Evolutionary conservation across 768 basidiomycete genomes (phyloP).

Genomic region (Leccinum ochraceum): DNA sequence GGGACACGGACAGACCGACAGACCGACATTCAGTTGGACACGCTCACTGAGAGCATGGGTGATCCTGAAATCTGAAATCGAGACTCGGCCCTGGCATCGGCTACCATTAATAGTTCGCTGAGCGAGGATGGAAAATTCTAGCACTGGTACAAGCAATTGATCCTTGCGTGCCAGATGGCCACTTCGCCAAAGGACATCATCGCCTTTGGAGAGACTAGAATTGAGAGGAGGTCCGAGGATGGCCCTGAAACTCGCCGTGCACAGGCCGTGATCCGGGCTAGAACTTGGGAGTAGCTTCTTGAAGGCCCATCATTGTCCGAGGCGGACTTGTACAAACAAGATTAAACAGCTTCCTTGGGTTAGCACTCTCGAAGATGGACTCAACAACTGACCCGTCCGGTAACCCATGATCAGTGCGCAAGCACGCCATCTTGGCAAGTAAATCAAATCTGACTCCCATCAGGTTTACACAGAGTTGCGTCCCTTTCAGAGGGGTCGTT

Average conservation of each 20-base stretch:
- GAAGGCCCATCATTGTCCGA: not conserved
- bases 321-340: slow-evolving; percentile 7
- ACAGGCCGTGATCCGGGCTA: slow-evolving; percentile 15
- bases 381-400: slow-evolving; percentile 1
- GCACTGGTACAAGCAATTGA: not conserved
- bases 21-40: not conserved
- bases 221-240: not conserved
- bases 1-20: not conserved
- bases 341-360: slow-evolving; percentile 4
- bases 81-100: not conserved
- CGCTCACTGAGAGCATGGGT: not conserved
- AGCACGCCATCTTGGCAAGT: not conserved
- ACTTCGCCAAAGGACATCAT: not conserved
- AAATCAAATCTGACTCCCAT: not conserved
- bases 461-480: slow-evolving; percentile 9
- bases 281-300: not conserved
- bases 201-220: not conserved
- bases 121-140: not conserved
- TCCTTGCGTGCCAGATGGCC: not conserved
- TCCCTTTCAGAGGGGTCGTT: not conserved
- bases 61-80: not conserved
- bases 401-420: not conserved
- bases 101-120: not conserved
- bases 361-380: not conserved
- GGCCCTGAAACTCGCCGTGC: slow-evolving; percentile 11